A percentile compares a stretch with the other conserved stretches of the same genome.
These are phyloP conservation scores for Trypanosoma boissoni DNA, from an alignment of 208 protist genomes.

Conservation along the genomic window DNA sequence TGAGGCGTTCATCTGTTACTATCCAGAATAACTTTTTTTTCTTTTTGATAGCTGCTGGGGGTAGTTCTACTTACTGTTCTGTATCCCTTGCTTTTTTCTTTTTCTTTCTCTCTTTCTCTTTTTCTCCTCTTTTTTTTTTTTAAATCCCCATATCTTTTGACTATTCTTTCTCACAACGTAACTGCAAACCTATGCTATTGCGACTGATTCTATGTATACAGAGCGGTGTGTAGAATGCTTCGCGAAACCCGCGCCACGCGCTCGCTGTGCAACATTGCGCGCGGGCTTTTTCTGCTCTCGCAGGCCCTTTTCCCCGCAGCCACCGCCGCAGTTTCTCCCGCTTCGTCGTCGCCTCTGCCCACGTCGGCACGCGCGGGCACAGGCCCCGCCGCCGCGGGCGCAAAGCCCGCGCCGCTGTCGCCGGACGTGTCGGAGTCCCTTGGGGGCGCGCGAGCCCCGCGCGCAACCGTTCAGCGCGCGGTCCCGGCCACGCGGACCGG, in stretches of 20 bases:
- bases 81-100: constrained; percentile 10
- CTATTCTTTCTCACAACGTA: too few species aligned
- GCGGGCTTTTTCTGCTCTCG: constrained; percentile 38
- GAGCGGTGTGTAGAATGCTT: constrained; percentile 13
- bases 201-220: too few species aligned
- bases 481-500: constrained; percentile 59
- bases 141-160: not conserved
- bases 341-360: not conserved
- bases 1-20: too few species aligned
- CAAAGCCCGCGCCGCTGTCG: constrained; percentile 1
- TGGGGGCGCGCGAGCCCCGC: constrained; percentile 56
- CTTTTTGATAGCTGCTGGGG: too few species aligned
- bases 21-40: too few species aligned
- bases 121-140: not conserved
- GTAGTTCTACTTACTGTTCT: constrained; percentile 7
- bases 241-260: constrained; percentile 18
- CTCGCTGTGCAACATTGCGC: constrained; percentile 47
- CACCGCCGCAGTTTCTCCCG: too few species aligned
- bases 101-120: constrained; percentile 11
- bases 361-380: too few species aligned
- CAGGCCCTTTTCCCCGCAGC: constrained; percentile 21
- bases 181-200: too few species aligned
- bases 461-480: constrained; percentile 30
- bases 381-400: too few species aligned
- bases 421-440: constrained; percentile 16